phyloP scores from a whole-genome alignment of 2,329 filamentous ascomycete genomes.

The Blastomyces parvus region DNA sequence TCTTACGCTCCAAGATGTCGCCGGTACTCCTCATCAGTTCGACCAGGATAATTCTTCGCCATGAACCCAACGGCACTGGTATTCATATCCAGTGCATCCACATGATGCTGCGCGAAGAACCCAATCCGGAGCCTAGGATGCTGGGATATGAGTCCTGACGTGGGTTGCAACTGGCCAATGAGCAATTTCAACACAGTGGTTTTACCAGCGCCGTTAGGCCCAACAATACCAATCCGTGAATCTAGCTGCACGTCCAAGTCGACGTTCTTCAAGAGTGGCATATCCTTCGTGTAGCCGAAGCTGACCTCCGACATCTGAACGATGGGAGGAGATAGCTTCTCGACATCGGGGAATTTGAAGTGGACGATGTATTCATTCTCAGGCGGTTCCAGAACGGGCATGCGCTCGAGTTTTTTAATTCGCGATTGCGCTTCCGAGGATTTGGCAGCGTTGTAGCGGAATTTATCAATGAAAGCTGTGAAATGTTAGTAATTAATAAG shows the following conservation, averaged over 20 bases:
- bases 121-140: constrained; percentile 83
- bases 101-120: constrained; percentile 97
- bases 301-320: constrained; percentile 91
- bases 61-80: constrained; percentile 91
- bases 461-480: constrained; percentile 92
- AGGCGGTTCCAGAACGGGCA: constrained; percentile 82
- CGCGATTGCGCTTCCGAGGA: constrained; percentile 96
- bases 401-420: constrained; percentile 97
- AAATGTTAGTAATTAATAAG: background rate
- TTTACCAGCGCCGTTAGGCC: constrained; percentile 96
- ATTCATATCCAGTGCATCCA: constrained; percentile 86
- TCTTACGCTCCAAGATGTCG: constrained; percentile 84
- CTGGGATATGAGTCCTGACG: constrained; percentile 72
- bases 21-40: constrained; percentile 92
- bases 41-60: constrained; percentile 82
- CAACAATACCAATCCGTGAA: constrained; percentile 97
- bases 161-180: constrained; percentile 70
- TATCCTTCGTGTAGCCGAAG: constrained; percentile 79
- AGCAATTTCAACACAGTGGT: constrained; percentile 98
- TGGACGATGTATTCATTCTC: constrained; percentile 93
- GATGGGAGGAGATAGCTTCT: constrained; percentile 94
- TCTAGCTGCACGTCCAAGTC: constrained; percentile 96
- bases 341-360: constrained; percentile 94
- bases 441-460: constrained; percentile 97
- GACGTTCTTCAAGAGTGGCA: constrained; percentile 70